These are phyloP conservation scores for Rhizophagus sp. DNA, from an alignment of 192 early-diverging fungal species.

Conservation along the genomic window DNA sequence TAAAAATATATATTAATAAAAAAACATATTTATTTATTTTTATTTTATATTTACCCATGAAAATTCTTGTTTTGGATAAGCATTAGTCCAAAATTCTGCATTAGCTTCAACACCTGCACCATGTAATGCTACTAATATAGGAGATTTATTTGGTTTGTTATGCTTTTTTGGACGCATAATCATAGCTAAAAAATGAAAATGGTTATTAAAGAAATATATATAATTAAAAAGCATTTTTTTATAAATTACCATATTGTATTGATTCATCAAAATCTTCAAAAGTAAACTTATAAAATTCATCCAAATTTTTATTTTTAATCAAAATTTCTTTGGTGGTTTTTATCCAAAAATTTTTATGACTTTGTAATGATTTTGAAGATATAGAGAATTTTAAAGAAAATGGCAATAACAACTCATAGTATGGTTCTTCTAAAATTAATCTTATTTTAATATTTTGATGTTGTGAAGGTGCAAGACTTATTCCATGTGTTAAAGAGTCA, in stretches of 20 bases:
- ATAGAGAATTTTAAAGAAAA: not conserved
- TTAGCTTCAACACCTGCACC: slow-evolving; percentile 71
- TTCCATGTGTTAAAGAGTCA: not conserved
- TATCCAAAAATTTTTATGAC: not conserved
- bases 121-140: slow-evolving; percentile 69
- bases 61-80: slow-evolving; percentile 54
- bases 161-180: slow-evolving; percentile 43
- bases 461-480: slow-evolving; percentile 24
- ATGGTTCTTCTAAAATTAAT: slow-evolving; percentile 1
- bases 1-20: not conserved
- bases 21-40: too few species aligned
- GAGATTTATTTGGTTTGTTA: slow-evolving; percentile 34
- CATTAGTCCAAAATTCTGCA: slow-evolving; percentile 60
- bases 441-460: slow-evolving; percentile 26
- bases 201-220: not conserved
- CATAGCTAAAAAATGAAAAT: slow-evolving; percentile 29
- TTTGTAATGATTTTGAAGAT: not conserved
- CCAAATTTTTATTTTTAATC: slow-evolving; percentile 41
- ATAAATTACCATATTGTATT: slow-evolving; percentile 65
- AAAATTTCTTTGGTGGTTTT: slow-evolving; percentile 12
- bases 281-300: slow-evolving; percentile 66
- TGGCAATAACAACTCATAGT: not conserved
- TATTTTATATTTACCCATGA: slow-evolving; percentile 57
- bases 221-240: not conserved
- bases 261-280: slow-evolving; percentile 67